Percentiles rank a stretch among this genome's conserved stretches.
Conservation (phyloP, 768 basidiomycete species). For the Pleurotus djamor region DNA sequence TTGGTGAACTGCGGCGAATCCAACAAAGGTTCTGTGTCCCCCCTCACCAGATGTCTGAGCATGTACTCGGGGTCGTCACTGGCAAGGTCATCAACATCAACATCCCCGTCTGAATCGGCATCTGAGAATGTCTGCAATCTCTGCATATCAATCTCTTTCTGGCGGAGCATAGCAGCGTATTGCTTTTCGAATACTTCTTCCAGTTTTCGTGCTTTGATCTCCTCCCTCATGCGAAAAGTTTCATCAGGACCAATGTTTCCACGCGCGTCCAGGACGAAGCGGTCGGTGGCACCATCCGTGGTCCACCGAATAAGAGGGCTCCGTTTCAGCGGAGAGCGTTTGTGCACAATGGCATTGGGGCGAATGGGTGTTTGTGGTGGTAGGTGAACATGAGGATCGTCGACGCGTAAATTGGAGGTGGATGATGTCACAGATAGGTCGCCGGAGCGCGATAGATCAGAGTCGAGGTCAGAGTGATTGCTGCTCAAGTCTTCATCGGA, state of each 20-base stretch:
- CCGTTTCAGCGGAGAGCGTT: background rate
- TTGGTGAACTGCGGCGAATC: background rate
- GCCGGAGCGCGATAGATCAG: background rate
- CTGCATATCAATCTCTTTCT: background rate
- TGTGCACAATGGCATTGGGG: background rate
- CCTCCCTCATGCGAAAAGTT: background rate
- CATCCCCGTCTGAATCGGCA: background rate
- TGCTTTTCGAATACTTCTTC: constrained; percentile 4
- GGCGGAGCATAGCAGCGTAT: constrained; percentile 3
- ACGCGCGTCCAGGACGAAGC: background rate
- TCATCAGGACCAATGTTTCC: background rate
- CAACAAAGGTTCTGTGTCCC: background rate
- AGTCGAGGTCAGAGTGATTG: background rate
- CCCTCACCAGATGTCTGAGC: background rate
- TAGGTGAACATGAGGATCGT: background rate
- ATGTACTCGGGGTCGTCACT: background rate
- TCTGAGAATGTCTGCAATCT: background rate
- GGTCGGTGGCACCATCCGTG: background rate
- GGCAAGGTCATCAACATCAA: background rate
- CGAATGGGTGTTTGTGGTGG: constrained; percentile 4
- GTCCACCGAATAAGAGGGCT: constrained; percentile 3
- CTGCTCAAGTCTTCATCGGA: background rate
- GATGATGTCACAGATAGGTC: background rate
- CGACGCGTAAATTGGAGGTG: background rate
- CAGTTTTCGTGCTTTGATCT: background rate